phyloP scores from a whole-genome alignment of 345 rosid genomes.

The Brassica juncea region DNA sequence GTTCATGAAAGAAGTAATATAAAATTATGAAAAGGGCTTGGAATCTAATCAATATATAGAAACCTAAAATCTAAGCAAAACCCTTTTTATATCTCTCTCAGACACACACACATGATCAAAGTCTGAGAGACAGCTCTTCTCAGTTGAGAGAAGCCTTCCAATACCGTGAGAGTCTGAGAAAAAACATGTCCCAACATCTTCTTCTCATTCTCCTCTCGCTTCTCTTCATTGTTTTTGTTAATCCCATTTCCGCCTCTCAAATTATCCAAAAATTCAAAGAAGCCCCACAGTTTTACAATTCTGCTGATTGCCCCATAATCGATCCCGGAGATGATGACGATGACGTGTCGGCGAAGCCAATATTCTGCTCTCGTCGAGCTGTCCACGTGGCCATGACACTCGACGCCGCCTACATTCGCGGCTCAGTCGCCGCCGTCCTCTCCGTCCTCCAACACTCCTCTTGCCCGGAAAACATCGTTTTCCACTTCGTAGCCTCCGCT shows the following conservation, averaged over 20 bases:
- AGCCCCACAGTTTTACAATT: slow-evolving; percentile 90
- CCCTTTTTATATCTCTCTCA: slow-evolving; percentile 3
- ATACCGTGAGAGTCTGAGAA: slow-evolving; percentile 8
- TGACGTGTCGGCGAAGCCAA: slow-evolving; percentile 19
- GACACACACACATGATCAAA: slow-evolving; percentile 20
- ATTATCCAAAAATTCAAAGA: slow-evolving; percentile 65
- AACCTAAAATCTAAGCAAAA: slow-evolving; percentile 43
- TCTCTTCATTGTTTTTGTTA: slow-evolving; percentile 2
- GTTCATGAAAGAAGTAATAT: background rate
- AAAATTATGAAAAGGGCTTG: slow-evolving; percentile 37
- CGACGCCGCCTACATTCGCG: slow-evolving; percentile 83
- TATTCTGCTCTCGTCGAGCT: slow-evolving; percentile 66
- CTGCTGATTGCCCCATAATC: slow-evolving; percentile 67
- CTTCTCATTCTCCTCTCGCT: slow-evolving; percentile 19
- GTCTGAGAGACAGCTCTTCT: slow-evolving; percentile 33
- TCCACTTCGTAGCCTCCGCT: slow-evolving; percentile 82
- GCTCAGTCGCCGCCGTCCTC: slow-evolving; percentile 89
- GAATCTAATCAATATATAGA: slow-evolving; percentile 37
- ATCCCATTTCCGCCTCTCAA: slow-evolving; percentile 32
- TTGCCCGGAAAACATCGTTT: slow-evolving; percentile 76
- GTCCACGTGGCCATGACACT: slow-evolving; percentile 95
- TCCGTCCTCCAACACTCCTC: slow-evolving; percentile 88
- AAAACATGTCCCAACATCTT: slow-evolving; percentile 37
- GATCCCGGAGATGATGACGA: slow-evolving; percentile 24
- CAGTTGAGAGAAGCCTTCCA: slow-evolving; percentile 29